Evolutionary conservation across 768 basidiomycete genomes (phyloP), one percentile per base, ranked within the genome.

Genomic region (Rhizopogon vinicolor): DNA sequence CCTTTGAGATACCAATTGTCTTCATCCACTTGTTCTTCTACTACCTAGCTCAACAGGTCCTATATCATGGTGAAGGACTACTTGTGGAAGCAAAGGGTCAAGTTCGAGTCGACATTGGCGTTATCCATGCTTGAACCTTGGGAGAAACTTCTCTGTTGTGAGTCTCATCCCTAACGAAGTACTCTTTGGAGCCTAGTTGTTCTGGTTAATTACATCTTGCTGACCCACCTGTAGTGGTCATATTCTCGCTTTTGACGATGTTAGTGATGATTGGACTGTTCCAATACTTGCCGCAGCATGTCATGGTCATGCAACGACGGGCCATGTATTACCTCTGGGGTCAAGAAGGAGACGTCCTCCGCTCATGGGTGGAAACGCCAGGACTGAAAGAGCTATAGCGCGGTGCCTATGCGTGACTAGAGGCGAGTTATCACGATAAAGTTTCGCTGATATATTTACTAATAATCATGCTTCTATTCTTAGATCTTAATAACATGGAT

Each of bases 281-380:
- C 65, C 74, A 74, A 65, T 88, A 85, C 71, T 74, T 85, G 49
- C 87, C 88, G 0, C 69, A 75, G 25, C 85, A 87, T 62, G 57
- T 87, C 35, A 64, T 70, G 45, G 74, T 81, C 65, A 78, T 89
- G 68, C 74, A 73, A 45, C 69, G 72, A 7, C 77, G 87, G 31
- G 78, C 80, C 42, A 68, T 75, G 51, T 89, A 87, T 72, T 89
- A 89, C 69, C 59, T 88, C 12, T 79, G 79, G 64, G 87, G 85
- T 18, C 75, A 77, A 54, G 81, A 82, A 58, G 68, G 62, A 35
- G 62, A 76, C 55, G 44, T 65, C 37, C 57, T 74, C 9, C 60
- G 62, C 19, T 63, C 68, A 53, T 62, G 65, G 57, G 65, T 71
- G 2, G 68, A 70, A 35, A 28, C 59, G 13, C 58, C 66, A 14